Base-by-base conservation (phyloP, 1,284 basidiomycete species). In the Ceratobasidium theobromae region DNA sequence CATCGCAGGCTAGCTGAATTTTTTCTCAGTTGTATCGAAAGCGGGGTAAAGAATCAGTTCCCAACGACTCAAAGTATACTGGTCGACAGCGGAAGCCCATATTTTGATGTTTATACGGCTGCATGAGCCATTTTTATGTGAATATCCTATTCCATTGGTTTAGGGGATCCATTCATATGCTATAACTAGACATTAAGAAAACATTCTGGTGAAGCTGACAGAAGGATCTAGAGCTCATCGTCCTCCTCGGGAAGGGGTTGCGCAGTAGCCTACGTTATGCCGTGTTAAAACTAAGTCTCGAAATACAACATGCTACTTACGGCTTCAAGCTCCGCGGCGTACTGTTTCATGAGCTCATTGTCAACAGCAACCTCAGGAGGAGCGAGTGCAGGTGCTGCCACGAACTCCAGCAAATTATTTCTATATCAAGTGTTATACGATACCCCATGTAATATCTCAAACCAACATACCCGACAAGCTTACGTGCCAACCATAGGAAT, bases 401-500 rank as follows among this genome's bases (percentile, higher is more conserved):
- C 95, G 73, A 99, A 98, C 69, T 99, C 96, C 70, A 99, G 87
- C 53, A 80, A 72, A 57, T 88, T 81, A 81, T 98, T 98, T 69
- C 93, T 94, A 70, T 9, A 54, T 27, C 60, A n/a, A 28, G 11
- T 38, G 30, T 45, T 14, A 65, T 45, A 14, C 62, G 21, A 25
- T 53, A 41, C 16, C 25, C 30, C 18, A 52, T 27, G 49, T 27
- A 66, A 65, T 30, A 27, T 53, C 27, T 11, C 23, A n/a, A n/a
- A 41, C 21, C n/a, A 4, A 80, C 89, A 71, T 73, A 93, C 93
- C 95, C 97, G 72, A 96, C 94, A 70, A 99, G 84, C 83, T 99
- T 99, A 80, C 95, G 87, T 65, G 94, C 96, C 75, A 99, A 85
- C 97, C 97, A 99, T 71, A 99, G 86, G 93, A 99, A 99, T 54